Evolutionary conservation across 441 rosid genomes (phyloP).

Genomic region (California macrophylla): DNA sequence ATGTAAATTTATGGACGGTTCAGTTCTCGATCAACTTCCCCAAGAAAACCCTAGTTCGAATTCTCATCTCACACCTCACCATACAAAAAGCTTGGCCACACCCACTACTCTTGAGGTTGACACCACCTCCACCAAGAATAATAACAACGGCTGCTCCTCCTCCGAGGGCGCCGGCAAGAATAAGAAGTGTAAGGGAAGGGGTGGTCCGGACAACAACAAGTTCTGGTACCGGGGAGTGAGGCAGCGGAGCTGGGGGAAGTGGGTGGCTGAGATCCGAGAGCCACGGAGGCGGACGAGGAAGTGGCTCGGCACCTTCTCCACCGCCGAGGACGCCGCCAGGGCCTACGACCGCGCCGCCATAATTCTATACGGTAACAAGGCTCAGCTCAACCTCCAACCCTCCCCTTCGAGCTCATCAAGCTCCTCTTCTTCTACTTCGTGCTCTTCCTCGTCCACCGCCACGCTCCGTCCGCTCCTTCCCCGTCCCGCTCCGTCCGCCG

Average conservation of each 20-base stretch:
- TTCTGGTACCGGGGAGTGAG: constrained; percentile 80
- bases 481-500: constrained; percentile 68
- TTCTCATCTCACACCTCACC: too few relatives aligned
- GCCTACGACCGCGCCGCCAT: constrained; percentile 92
- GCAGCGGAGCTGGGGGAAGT: constrained; percentile 94
- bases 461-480: constrained; percentile 82
- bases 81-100: too few relatives aligned
- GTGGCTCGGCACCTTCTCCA: constrained; percentile 88
- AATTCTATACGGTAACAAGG: constrained; percentile 69
- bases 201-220: constrained; percentile 84
- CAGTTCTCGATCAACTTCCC: too few relatives aligned
- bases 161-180: not conserved
- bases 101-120: too few relatives aligned
- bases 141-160: too few relatives aligned
- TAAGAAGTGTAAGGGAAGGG: constrained; percentile 53
- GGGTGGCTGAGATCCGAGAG: constrained; percentile 98
- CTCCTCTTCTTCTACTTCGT: constrained; percentile 31
- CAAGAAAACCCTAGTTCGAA: too few relatives aligned
- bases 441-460: constrained; percentile 33
- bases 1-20: too few relatives aligned
- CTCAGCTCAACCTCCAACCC: constrained; percentile 74
- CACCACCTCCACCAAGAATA: too few relatives aligned
- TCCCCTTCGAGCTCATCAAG: constrained; percentile 31
- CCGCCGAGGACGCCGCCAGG: constrained; percentile 91
- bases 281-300: constrained; percentile 77